Evolutionary conservation across 2,329 filamentous ascomycete genomes (phyloP), one percentile per base, ranked within the genome.

Genomic region (Epichloe sp.): DNA sequence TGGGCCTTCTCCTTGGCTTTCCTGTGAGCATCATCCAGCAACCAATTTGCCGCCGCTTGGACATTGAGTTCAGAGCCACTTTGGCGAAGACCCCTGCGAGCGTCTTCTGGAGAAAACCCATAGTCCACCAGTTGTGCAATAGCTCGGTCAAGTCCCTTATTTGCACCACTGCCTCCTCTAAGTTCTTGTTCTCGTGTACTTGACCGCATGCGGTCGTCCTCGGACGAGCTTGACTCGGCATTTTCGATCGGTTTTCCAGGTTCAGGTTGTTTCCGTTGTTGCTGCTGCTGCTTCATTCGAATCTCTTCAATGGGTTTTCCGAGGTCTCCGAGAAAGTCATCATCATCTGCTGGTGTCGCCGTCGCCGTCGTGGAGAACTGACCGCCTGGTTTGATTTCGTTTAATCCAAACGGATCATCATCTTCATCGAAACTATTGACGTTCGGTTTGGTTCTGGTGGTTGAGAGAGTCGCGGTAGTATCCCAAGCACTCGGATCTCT

Each of bases 81-180:
- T 60, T 88, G 85, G 11, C 82, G 81, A 41, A 98, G 69, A 5
- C 89, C 93, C 55, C 84, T 76, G 50, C 79, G 78, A n/a, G 93
- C 85, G 60, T 89, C 88, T 53, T 95, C 87, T 0, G 82, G 77
- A 0, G 88, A 82, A 59, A 98, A 98, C 0, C 93, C 93, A 80
- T 97, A 97, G 58, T 96, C 91, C 3, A 96, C 82, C 26, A 98
- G 71, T 64, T 97, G 88, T 10, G 87, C 88, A 26, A 97, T 79
- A 10, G 89, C 87, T 57, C 79, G 80, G 61, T 95, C 88, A 52
- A 85, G 82, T 1, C 72, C 65, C 57, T 66, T 61, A 38, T 58
- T 61, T 17, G 59, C 53, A 42, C 53, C 60, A 5, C 60, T 56
- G 12, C 54, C 54, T 44, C 60, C 58, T 44, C 60, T 57, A 12